A percentile compares a stretch with the other conserved stretches of the same genome.
phyloP scores from a whole-genome alignment of 2,329 filamentous ascomycete genomes.

The Verticillium klebahnii region DNA sequence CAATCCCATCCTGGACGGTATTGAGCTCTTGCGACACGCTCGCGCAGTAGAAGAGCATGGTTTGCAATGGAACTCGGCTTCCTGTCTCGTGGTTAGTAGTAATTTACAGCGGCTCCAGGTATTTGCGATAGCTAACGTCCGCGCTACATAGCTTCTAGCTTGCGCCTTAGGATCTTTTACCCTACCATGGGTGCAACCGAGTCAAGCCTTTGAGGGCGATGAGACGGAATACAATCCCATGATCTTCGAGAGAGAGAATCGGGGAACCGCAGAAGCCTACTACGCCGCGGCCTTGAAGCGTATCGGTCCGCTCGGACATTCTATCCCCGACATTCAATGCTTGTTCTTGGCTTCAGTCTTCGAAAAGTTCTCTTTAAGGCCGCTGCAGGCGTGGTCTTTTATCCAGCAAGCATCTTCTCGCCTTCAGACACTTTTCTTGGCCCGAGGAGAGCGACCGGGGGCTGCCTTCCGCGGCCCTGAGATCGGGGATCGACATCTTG shows the following conservation, averaged over 20 bases:
- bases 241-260: conserved; percentile 3
- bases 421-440: conserved; percentile 6
- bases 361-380: conserved; percentile 16
- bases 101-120: too few species aligned
- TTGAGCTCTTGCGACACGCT: conserved; percentile 14
- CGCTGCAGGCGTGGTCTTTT: conserved; percentile 16
- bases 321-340: conserved; percentile 19
- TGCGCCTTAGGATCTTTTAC: conserved; percentile 6
- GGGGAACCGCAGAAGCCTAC: conserved; percentile 12
- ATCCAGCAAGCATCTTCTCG: conserved; percentile 14
- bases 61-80: conserved; percentile 13
- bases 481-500: conserved; percentile 6
- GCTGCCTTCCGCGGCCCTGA: not conserved
- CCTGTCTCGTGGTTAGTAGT: conserved; percentile 14
- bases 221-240: not conserved
- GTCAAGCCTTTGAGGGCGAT: not conserved
- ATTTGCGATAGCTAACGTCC: not conserved
- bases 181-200: conserved; percentile 3
- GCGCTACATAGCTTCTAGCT: conserved; percentile 2
- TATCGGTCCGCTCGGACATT: conserved; percentile 15
- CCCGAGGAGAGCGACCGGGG: conserved; percentile 1
- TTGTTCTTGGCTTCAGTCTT: conserved; percentile 17
- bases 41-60: conserved; percentile 8
- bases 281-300: conserved; percentile 17
- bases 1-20: conserved; percentile 17